These are phyloP conservation scores for Beauveria sp. DNA, from an alignment of 2,329 filamentous ascomycete genomes.

Conservation along the genomic window DNA sequence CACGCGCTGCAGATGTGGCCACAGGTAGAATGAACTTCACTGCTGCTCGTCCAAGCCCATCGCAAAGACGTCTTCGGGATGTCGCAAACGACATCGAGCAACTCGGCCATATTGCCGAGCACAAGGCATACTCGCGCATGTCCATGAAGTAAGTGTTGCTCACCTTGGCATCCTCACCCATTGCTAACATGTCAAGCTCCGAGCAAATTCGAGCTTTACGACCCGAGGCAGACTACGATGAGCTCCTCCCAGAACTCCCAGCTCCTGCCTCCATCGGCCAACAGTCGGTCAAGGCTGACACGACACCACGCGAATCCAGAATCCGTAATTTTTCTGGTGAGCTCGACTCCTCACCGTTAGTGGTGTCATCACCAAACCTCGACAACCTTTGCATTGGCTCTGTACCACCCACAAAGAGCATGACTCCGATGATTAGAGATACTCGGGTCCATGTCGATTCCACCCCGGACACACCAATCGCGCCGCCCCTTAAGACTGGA, in stretches of 20 bases:
- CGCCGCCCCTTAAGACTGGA: constrained; percentile 33
- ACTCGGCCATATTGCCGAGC: constrained; percentile 54
- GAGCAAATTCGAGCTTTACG: constrained; percentile 57
- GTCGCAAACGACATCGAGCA: constrained; percentile 47
- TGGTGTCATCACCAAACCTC: constrained; percentile 22
- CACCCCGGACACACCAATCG: constrained; percentile 12
- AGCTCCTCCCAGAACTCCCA: constrained; percentile 65
- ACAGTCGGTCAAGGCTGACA: constrained; percentile 42
- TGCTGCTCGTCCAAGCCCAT: constrained; percentile 36
- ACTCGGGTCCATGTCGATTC: constrained; percentile 1
- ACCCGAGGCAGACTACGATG: constrained; percentile 40
- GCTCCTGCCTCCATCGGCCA: constrained; percentile 55
- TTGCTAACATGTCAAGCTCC: constrained; percentile 36
- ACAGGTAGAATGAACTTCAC: constrained; percentile 35
- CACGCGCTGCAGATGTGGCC: constrained; percentile 31
- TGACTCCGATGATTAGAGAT: constrained; percentile 9
- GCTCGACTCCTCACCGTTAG: constrained; percentile 19
- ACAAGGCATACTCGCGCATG: constrained; percentile 57
- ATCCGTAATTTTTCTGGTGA: constrained; percentile 1
- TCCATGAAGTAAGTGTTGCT: constrained; percentile 54
- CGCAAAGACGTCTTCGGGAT: constrained; percentile 49
- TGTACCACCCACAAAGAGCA: constrained; percentile 23
- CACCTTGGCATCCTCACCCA: not conserved
- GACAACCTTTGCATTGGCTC: constrained; percentile 13
- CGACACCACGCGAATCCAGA: constrained; percentile 23